A percentile compares a stretch with the other conserved stretches of the same genome.
Conservation (phyloP, 176 grass and related monocot genomes). For the Oryza rufipogon region DNA sequence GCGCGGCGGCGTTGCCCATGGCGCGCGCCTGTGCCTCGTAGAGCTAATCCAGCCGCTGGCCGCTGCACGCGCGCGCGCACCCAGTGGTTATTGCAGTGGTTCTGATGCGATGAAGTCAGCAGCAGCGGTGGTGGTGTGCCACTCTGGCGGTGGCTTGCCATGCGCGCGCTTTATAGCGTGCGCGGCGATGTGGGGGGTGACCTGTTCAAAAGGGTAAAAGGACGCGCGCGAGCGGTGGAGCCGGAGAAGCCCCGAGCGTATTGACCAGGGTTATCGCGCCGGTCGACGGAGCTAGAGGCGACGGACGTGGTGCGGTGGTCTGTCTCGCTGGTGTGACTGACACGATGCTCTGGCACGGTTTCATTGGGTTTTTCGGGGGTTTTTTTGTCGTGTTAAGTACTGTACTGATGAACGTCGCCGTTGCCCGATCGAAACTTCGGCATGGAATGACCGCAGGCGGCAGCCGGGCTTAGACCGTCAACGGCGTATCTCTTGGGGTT, state of each 20-base stretch:
- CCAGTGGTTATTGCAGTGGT: neutral
- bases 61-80: too few relatives aligned
- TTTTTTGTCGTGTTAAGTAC: neutral
- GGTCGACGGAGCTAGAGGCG: neutral
- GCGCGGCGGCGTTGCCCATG: conserved; percentile 47
- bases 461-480: neutral
- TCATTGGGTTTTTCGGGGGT: too few relatives aligned
- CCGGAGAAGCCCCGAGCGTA: neutral
- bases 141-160: neutral
- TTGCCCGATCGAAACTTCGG: neutral
- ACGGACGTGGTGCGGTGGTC: neutral
- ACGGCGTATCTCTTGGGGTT: neutral
- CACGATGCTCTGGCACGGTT: too few relatives aligned
- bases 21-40: neutral
- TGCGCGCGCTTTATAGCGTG: conserved; percentile 4
- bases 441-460: neutral
- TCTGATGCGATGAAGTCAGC: neutral
- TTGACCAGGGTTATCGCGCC: neutral
- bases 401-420: neutral
- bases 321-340: too few relatives aligned
- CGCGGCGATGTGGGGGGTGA: neutral
- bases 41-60: too few relatives aligned
- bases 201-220: neutral
- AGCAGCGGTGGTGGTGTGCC: neutral
- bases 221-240: neutral